Evolutionary conservation across 2,329 filamentous ascomycete species (phyloP), one percentile per base, ranked within the genome.

Genomic region (Colletotrichum magnum): DNA sequence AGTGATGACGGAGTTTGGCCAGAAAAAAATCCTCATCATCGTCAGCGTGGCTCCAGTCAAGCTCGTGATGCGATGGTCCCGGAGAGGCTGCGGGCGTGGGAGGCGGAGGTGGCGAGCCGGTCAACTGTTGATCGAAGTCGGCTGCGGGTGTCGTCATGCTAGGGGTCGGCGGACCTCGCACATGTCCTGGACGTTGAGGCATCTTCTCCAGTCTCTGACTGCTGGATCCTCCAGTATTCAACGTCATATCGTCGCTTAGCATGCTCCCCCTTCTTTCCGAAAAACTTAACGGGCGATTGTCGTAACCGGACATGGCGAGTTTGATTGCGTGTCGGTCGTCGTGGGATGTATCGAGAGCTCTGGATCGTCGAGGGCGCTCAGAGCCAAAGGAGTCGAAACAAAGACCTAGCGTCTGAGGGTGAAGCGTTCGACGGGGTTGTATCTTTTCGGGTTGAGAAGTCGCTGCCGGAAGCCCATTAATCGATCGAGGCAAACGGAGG

Each of bases 1-100:
- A 98, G 75, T 94, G 90, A 70, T 91, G 88, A 70, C 93, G 89
- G 67, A 96, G 90, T 77, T 94, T 91, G 73, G 93, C 87, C 63
- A 97, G 87, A 74, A 95, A 93, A 72, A 92, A 89, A 77, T 97
- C 94, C 78, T 98, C 94, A 76, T 94, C 90, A 69, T 94, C 92
- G 50, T 91, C 91, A 21, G 91, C 91, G 71, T 90, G 89, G 76
- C 90, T 93, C 93, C 93, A 95, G 80, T 94, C 92, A 13, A 88
- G 87, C 72, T 88, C 88, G 69, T 83, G 84, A 73, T 89, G 85
- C 6, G 87, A 86, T 6, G 89, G 89, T 2, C 89, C 89, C 4
- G 89, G 89, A 48, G 89, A 91, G 12, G 89, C 89, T 21, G 89
- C 89, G 0, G 89, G 89, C 2, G 89, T 92, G 2, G 89, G 89